Conservation (phyloP, 2,329 filamentous ascomycete species). For the Aspergillus candidus region DNA sequence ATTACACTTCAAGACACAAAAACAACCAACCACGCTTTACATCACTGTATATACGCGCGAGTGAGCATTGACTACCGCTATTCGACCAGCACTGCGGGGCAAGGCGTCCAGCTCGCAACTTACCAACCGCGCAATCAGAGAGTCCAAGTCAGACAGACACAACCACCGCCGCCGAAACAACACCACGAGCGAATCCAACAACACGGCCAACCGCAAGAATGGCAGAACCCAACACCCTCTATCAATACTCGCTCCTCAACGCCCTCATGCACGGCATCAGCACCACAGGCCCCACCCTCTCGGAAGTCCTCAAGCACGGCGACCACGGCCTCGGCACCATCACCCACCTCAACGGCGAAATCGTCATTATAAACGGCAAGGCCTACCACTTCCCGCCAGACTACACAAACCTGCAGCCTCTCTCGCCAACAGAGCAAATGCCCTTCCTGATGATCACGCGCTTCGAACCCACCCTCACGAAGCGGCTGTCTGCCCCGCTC, state of each 20-base stretch:
- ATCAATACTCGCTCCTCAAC: constrained; percentile 41
- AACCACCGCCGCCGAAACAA: too few species aligned
- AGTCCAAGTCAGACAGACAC: too few species aligned
- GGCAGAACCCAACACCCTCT: constrained; percentile 19
- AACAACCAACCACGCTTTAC: too few species aligned
- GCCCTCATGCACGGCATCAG: constrained; percentile 42
- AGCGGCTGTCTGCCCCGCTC: background rate
- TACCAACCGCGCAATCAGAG: too few species aligned
- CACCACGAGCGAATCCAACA: too few species aligned
- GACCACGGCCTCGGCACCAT: constrained; percentile 43
- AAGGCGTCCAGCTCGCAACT: too few species aligned
- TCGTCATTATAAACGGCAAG: constrained; percentile 38
- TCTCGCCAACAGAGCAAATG: constrained; percentile 29
- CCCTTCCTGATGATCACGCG: constrained; percentile 34
- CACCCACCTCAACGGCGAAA: constrained; percentile 39
- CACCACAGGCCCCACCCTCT: constrained; percentile 33
- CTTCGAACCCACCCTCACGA: constrained; percentile 23
- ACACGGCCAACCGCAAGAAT: too few species aligned
- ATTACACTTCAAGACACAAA: too few species aligned
- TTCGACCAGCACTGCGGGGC: too few species aligned
- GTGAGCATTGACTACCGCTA: too few species aligned
- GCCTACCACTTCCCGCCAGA: constrained; percentile 39
- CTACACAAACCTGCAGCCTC: constrained; percentile 24
- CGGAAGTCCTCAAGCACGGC: constrained; percentile 33
- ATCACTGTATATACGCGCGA: too few species aligned